Base-by-base conservation (phyloP, 306 rosid genomes). In the Echinosophora koreensis region DNA sequence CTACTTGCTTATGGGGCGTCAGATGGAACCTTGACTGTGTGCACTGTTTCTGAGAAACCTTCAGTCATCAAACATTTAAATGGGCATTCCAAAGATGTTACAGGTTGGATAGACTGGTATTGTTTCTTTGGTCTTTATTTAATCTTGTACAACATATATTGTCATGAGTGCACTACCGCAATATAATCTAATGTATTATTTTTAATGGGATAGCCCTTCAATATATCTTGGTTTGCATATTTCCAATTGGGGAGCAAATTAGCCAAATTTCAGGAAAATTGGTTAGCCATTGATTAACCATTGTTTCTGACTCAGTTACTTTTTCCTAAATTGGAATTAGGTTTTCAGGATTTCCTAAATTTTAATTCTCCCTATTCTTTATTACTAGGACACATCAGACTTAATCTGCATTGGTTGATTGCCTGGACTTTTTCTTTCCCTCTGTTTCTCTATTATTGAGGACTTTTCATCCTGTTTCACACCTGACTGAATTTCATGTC, bases 1-100 rank as follows among this genome's bases (percentile, higher is more conserved):
- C 86, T 95, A 58, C 96, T 95, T 84, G 98, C 98, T 47, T 95
- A 90, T 70, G 98, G 98, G 63, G 95, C 97, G 42, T 83, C 98
- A 8, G 97, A 95, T 89, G 98, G 98, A 80, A 88, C 92, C 79
- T 88, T 95, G 88, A 92, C 97, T 17, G 97, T 95, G 35, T 92
- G 97, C 95, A 87, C 81, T 74, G 91, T 95, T 67, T 90, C 97
- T 16, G 95, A 90, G 70, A 88, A 90, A 59, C 94, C 97, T 75
- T 90, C 95, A 63, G 55, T 90, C 78, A 57, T 90, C 81, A 92
- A 84, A 83, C 92, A 89, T 60, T 85, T 95, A 80, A 44, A 77
- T 41, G 98, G 98, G 54, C 98, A 95, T 81, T 85, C 96, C 77
- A 92, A 92, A 88, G 97, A 95, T 79, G 93, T 95, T 67, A 90